Percentiles rank a stretch among this genome's conserved stretches.
These are phyloP conservation scores for Vinca minor DNA, from an alignment of 257 asterid genomes.

Conservation along the genomic window DNA sequence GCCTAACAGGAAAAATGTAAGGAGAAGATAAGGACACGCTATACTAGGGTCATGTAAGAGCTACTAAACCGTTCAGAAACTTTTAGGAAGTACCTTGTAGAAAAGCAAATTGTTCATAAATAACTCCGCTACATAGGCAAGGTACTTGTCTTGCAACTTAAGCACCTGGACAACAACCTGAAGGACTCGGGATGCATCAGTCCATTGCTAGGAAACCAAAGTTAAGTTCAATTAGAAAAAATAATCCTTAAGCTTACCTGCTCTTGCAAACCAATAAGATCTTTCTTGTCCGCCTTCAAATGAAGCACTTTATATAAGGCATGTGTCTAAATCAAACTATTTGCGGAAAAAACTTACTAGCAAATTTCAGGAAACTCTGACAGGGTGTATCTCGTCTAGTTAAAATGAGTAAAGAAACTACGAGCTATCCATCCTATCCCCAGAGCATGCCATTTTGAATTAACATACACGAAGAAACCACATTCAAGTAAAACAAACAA, in stretches of 20 bases:
- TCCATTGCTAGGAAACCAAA: no score
- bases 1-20: conserved; percentile 41
- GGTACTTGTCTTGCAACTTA: conserved; percentile 89
- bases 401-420: no score
- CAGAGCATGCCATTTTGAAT: no score
- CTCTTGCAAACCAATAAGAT: conserved; percentile 70
- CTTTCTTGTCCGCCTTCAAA: conserved; percentile 84
- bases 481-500: no score
- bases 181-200: no score
- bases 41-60: background rate
- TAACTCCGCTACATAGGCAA: conserved; percentile 82
- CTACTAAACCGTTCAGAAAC: conserved; percentile 4
- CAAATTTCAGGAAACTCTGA: background rate
- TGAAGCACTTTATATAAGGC: conserved; percentile 17
- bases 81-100: conserved; percentile 67
- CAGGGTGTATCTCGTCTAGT: background rate
- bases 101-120: conserved; percentile 82
- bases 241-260: no score
- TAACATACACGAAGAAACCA: no score
- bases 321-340: conserved; percentile 3
- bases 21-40: conserved; percentile 1
- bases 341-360: background rate
- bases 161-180: conserved; percentile 91
- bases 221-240: no score
- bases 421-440: no score